phyloP scores from a whole-genome alignment of 78 protist genomes.

The Pigoraptor vietnamica region DNA sequence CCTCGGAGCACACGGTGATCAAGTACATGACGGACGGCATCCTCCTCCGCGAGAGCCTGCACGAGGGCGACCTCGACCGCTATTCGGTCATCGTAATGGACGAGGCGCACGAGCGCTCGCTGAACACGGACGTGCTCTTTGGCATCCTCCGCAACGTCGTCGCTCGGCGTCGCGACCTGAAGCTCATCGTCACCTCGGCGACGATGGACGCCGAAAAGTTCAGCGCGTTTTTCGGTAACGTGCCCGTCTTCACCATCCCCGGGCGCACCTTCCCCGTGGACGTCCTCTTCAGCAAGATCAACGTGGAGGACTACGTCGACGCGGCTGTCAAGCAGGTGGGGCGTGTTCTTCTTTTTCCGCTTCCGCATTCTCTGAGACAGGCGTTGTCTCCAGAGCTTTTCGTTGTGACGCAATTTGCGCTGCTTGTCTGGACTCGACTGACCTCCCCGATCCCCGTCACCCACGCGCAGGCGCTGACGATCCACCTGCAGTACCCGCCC shows the following conservation, averaged over 20 bases:
- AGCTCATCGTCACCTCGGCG: constrained; percentile 98
- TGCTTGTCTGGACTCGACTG: not conserved
- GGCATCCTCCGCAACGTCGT: constrained; percentile 69
- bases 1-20: constrained; percentile 58
- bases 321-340: constrained; percentile 81
- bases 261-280: constrained; percentile 97
- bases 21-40: constrained; percentile 98
- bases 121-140: constrained; percentile 94
- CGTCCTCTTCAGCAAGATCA: constrained; percentile 55
- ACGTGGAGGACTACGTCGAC: constrained; percentile 84
- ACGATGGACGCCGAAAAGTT: constrained; percentile 97
- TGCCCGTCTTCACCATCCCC: constrained; percentile 75
- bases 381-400: not conserved
- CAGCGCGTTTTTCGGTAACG: constrained; percentile 84
- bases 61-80: constrained; percentile 69
- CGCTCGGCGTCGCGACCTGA: constrained; percentile 75
- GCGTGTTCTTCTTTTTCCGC: not conserved
- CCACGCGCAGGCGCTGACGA: constrained; percentile 1
- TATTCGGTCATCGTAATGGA: constrained; percentile 89
- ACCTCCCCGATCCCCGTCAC: constrained; percentile 45
- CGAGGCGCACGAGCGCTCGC: constrained; percentile 98
- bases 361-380: not conserved
- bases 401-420: not conserved
- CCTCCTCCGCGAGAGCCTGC: constrained; percentile 82
- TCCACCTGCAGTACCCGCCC: not conserved